Conservation (phyloP, 495 filamentous ascomycete genomes). For the Penicillium fimorum region DNA sequence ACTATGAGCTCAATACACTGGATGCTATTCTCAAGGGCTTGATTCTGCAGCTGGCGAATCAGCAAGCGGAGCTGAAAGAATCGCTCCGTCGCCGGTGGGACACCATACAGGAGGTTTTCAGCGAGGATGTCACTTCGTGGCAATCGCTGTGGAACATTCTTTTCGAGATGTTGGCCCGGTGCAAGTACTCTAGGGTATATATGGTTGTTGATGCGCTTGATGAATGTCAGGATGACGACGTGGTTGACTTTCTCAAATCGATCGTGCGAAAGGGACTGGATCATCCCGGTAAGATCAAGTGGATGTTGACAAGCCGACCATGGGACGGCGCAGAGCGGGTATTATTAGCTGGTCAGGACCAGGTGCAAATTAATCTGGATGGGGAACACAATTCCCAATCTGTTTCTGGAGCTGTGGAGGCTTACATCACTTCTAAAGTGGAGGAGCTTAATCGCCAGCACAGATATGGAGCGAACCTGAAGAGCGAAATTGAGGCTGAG, state of each 20-base stretch:
- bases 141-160: conserved; percentile 32
- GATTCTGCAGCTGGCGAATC: conserved; percentile 5
- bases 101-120: conserved; percentile 4
- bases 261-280: conserved; percentile 22
- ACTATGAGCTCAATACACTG: conserved; percentile 36
- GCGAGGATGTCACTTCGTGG: conserved; percentile 27
- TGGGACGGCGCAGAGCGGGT: conserved; percentile 15
- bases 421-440: conserved; percentile 35
- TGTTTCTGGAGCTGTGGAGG: conserved; percentile 16
- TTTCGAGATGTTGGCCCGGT: conserved; percentile 24
- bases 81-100: conserved; percentile 25
- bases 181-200: conserved; percentile 11
- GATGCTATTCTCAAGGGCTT: conserved; percentile 39
- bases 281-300: conserved; percentile 21
- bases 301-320: conserved; percentile 31
- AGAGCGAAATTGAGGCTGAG: conserved; percentile 10
- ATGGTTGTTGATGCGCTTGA: conserved; percentile 21
- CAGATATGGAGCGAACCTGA: conserved; percentile 7
- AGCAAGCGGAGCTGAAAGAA: conserved; percentile 18
- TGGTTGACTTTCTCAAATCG: conserved; percentile 32
- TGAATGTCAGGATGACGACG: conserved; percentile 22
- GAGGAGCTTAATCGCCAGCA: conserved; percentile 8
- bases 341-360: conserved; percentile 12
- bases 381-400: conserved; percentile 21
- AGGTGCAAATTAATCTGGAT: conserved; percentile 13